Conservation (phyloP, 345 rosid species). For the Limnanthes douglasii region DNA sequence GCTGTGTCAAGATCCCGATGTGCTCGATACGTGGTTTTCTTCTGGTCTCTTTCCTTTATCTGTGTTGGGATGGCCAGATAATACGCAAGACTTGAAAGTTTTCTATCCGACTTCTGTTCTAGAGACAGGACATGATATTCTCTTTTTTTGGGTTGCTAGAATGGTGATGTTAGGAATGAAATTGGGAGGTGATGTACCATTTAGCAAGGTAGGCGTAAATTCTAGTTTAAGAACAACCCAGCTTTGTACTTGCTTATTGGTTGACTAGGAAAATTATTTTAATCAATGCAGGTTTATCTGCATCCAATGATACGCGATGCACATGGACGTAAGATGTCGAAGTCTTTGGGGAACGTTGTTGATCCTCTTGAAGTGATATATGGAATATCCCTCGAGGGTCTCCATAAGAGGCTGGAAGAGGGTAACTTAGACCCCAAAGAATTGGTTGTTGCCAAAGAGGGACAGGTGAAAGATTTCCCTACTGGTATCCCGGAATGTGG, state of each 20-base stretch:
- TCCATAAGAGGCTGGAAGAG: slow-evolving; percentile 63
- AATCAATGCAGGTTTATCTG: slow-evolving; percentile 51
- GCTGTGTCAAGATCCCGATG: slow-evolving; percentile 83
- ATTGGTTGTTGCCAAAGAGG: slow-evolving; percentile 57
- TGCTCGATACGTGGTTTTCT: slow-evolving; percentile 98
- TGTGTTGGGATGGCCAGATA: slow-evolving; percentile 89
- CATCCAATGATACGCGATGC: slow-evolving; percentile 99
- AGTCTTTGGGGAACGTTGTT: slow-evolving; percentile 82
- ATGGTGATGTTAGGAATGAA: slow-evolving; percentile 90
- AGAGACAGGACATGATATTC: slow-evolving; percentile 95
- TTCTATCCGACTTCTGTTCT: slow-evolving; percentile 92
- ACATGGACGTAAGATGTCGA: slow-evolving; percentile 93
- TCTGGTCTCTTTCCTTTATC: slow-evolving; percentile 82
- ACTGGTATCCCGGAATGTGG: slow-evolving; percentile 96
- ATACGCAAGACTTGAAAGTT: slow-evolving; percentile 67
- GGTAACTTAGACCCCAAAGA: slow-evolving; percentile 78
- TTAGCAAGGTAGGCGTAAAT: slow-evolving; percentile 43
- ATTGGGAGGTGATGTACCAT: slow-evolving; percentile 85
- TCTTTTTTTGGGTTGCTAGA: slow-evolving; percentile 97
- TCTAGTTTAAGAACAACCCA: neutral
- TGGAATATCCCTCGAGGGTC: slow-evolving; percentile 75
- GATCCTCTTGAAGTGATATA: slow-evolving; percentile 91
- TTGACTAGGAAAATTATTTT: neutral
- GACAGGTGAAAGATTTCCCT: slow-evolving; percentile 71
- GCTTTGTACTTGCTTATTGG: neutral